Evolutionary conservation across 2,329 filamentous ascomycete genomes (phyloP).

Genomic region (Coniochaeta sp.): DNA sequence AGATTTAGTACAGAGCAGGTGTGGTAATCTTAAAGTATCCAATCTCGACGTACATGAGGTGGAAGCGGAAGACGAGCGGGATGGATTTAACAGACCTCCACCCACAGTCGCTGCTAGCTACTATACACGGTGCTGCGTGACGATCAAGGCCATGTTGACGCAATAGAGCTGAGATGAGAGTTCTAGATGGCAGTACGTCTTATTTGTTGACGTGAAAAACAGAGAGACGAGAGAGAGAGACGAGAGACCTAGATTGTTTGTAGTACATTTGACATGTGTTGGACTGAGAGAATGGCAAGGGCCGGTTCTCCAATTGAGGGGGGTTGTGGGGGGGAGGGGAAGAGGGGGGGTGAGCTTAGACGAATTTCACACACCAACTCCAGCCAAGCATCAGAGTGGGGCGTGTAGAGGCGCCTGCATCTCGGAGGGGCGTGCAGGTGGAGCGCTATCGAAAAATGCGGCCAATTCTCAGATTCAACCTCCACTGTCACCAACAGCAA

Average conservation of each 20-base stretch:
- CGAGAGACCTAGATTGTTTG: neutral
- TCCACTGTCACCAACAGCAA: constrained; percentile 1
- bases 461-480: neutral
- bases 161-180: neutral
- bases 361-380: neutral
- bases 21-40: neutral
- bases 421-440: neutral
- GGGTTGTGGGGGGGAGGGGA: neutral
- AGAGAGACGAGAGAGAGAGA: neutral
- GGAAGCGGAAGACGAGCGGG: neutral
- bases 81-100: neutral
- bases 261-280: neutral
- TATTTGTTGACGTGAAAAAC: neutral
- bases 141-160: neutral
- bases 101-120: neutral
- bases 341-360: neutral
- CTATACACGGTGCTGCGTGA: neutral
- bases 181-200: neutral
- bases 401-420: neutral
- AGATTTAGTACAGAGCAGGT: neutral
- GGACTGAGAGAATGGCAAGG: neutral
- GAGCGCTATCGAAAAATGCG: neutral
- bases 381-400: neutral
- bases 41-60: neutral
- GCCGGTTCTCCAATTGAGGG: neutral